Evolutionary conservation across 768 basidiomycete genomes (phyloP), one percentile per base, ranked within the genome.

Genomic region (Termitomyces sp.): DNA sequence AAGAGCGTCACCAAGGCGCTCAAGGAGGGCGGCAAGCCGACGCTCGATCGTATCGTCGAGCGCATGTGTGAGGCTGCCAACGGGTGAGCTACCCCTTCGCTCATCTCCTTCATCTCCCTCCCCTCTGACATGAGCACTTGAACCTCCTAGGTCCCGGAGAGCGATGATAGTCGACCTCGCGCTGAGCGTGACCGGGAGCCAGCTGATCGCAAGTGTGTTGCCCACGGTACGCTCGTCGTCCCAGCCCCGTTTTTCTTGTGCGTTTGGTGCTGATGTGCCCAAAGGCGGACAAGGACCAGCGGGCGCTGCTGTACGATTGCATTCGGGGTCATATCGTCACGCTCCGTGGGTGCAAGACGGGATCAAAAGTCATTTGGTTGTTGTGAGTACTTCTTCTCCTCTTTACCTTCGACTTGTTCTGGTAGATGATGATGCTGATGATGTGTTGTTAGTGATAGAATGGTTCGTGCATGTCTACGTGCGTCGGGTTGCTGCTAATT

Each of bases 301-400:
- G 92, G 22, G 85, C 88, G 3, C 73, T 87, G 61, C 78, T 94
- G 39, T 94, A 92, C 67, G 92, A 94, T 46, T 92, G 92, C 67
- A 92, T 94, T 64, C 82, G 89, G 42, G 90, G 91, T 3, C 91
- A 94, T 68, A 92, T 94, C 65, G 92, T 94, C 51, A 94, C 92
- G 33, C 79, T 94, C n/a, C 84, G 92, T 40, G 92, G 92, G 22
- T 93, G 91, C 71, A 94, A 94, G 79, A 92, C 92, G 91, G 92
- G 92, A 32, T 93, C 92, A 1, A 93, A 92, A 70, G 91, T 94
- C 68, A 94, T 94, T 69, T 94, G 92, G 92, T 80, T 94, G 54
- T 94, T 94, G 80, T 84, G 69, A 57, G 78, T 78, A 20, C 20
- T 44, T 28, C 28, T 28, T 28, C 28, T 28, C 28, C 20, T 20